phyloP scores from a whole-genome alignment of 768 basidiomycete genomes.

The Multifurca ochricompacta region DNA sequence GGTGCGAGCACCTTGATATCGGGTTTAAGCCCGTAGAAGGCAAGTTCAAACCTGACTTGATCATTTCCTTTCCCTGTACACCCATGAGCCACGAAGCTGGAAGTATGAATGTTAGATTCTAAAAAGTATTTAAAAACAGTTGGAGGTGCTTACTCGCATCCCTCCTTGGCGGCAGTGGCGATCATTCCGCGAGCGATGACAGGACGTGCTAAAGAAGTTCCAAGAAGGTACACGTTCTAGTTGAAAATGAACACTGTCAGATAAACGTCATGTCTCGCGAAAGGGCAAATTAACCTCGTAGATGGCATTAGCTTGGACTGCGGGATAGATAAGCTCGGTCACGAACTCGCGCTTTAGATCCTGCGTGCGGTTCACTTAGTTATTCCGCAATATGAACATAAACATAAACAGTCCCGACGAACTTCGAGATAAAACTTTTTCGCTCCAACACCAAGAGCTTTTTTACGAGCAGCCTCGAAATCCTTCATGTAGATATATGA shows the following conservation, averaged over 20 bases:
- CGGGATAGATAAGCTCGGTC: slow-evolving; percentile 94
- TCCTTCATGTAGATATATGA: slow-evolving; percentile 48
- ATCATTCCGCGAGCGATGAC: slow-evolving; percentile 99
- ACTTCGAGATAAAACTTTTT: slow-evolving; percentile 93
- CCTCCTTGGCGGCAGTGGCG: slow-evolving; percentile 77
- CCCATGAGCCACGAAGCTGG: slow-evolving; percentile 90
- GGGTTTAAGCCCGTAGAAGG: slow-evolving; percentile 97
- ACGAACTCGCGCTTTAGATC: slow-evolving; percentile 94
- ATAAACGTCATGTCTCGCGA: not conserved
- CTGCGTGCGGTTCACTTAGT: slow-evolving; percentile 31
- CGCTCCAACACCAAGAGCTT: slow-evolving; percentile 89
- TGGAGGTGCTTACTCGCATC: slow-evolving; percentile 75
- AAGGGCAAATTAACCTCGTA: slow-evolving; percentile 62
- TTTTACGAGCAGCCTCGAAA: slow-evolving; percentile 83
- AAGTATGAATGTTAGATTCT: not conserved
- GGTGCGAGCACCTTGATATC: slow-evolving; percentile 99
- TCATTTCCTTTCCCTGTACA: slow-evolving; percentile 99
- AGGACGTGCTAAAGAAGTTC: slow-evolving; percentile 94
- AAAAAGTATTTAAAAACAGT: not conserved
- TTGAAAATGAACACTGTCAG: not conserved
- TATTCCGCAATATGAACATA: not conserved
- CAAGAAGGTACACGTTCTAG: slow-evolving; percentile 92
- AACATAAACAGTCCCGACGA: not conserved
- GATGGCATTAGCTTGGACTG: slow-evolving; percentile 96
- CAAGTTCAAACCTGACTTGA: slow-evolving; percentile 98